Conservation (phyloP, 139 green algal genomes). For the Micractinium conductrix region DNA sequence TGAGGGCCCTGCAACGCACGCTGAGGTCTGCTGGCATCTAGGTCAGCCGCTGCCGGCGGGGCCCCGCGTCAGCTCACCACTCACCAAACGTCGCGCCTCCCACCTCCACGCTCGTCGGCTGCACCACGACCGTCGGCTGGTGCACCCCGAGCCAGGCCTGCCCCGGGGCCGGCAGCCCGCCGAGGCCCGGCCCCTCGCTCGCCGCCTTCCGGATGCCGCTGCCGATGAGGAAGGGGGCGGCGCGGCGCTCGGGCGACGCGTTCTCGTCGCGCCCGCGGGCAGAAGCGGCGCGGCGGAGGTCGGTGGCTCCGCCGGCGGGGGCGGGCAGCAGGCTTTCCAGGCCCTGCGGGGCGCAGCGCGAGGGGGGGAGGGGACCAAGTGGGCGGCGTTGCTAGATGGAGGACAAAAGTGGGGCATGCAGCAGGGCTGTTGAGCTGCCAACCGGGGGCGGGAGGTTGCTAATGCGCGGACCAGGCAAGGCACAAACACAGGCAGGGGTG, state of each 20-base stretch:
- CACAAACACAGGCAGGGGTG: not conserved
- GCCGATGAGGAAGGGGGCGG: conserved; percentile 5
- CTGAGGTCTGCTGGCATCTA: too few relatives aligned
- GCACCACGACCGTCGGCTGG: too few relatives aligned
- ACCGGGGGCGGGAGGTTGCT: too few relatives aligned
- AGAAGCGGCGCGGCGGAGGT: not conserved
- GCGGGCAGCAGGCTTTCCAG: conserved; percentile 29
- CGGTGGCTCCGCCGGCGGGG: not conserved
- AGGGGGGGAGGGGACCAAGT: not conserved
- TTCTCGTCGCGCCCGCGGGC: conserved; percentile 3
- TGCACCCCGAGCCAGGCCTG: not conserved
- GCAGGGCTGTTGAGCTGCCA: too few relatives aligned
- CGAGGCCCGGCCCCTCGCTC: not conserved
- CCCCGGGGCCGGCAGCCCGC: not conserved
- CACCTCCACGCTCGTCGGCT: not conserved
- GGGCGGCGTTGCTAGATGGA: not conserved
- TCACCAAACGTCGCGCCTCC: too few relatives aligned
- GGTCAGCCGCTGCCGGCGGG: not conserved
- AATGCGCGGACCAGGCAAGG: not conserved
- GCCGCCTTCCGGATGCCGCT: not conserved
- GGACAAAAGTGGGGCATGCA: not conserved
- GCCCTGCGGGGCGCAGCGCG: not conserved
- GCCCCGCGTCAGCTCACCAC: too few relatives aligned
- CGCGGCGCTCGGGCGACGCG: conserved; percentile 3
- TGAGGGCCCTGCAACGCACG: too few relatives aligned